phyloP scores from a whole-genome alignment of 2,329 filamentous ascomycete genomes.

The Aureobasidium lini region DNA sequence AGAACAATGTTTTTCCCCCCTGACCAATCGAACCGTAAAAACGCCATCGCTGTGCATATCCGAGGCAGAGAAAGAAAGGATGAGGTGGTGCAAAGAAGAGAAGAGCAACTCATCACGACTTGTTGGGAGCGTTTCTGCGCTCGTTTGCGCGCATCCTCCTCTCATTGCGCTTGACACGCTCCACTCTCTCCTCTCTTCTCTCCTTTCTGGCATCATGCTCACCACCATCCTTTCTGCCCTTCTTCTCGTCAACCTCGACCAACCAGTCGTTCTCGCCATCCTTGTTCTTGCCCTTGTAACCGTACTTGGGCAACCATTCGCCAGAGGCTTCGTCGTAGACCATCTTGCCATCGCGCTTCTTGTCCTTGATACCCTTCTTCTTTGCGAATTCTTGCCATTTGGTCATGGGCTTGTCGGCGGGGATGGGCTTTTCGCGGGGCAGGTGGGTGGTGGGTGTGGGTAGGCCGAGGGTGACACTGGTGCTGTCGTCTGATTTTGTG shows the following conservation, averaged over 20 bases:
- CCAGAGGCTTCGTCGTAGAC: conserved; percentile 77
- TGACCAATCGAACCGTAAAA: background rate
- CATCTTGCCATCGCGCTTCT: conserved; percentile 72
- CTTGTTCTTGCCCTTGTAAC: conserved; percentile 86
- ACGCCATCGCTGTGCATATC: conserved; percentile 13
- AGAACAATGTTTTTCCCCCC: background rate
- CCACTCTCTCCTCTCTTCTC: conserved; percentile 53
- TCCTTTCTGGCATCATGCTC: conserved; percentile 51
- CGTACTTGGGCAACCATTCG: conserved; percentile 92
- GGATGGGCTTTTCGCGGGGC: conserved; percentile 87
- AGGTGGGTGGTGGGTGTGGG: conserved; percentile 63
- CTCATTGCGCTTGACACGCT: conserved; percentile 35
- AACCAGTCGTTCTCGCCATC: conserved; percentile 77
- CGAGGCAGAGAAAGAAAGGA: background rate
- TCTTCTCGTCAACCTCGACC: conserved; percentile 75
- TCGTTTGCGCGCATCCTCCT: conserved; percentile 47
- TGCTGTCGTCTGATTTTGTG: conserved; percentile 55
- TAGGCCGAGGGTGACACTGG: conserved; percentile 64
- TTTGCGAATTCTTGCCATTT: conserved; percentile 95
- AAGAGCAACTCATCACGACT: background rate
- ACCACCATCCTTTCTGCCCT: conserved; percentile 48
- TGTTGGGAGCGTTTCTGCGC: conserved; percentile 37
- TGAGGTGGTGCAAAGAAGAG: background rate
- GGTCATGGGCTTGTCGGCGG: conserved; percentile 71
- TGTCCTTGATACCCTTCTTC: conserved; percentile 93